phyloP scores from a whole-genome alignment of 768 basidiomycete species.

The Kwoniella sp. region DNA sequence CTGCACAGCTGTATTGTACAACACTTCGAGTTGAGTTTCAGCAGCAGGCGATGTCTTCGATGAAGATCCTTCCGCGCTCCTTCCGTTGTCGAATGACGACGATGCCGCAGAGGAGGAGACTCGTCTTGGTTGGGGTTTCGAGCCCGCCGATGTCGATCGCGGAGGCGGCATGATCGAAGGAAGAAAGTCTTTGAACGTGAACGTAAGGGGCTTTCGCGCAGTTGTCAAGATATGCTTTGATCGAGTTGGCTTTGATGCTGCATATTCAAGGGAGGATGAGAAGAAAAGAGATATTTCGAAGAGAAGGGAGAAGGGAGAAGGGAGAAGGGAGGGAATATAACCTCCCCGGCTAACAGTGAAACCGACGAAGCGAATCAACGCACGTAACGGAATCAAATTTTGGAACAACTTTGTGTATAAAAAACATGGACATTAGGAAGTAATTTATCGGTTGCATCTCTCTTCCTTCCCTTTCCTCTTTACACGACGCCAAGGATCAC shows the following conservation, averaged over 20 bases:
- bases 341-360: neutral
- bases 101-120: slow-evolving; percentile 4
- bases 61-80: slow-evolving; percentile 1
- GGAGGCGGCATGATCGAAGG: slow-evolving; percentile 7
- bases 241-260: neutral
- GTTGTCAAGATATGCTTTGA: neutral
- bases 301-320: slow-evolving; percentile 1
- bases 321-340: slow-evolving; percentile 5
- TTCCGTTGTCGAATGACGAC: neutral
- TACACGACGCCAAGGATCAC: no score
- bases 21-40: slow-evolving; percentile 33
- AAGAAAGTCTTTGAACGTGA: no score
- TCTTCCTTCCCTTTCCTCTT: no score
- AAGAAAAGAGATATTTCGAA: slow-evolving; percentile 5
- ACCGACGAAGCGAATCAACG: neutral
- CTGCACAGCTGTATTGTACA: slow-evolving; percentile 50
- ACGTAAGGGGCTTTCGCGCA: no score
- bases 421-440: neutral
- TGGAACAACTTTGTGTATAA: neutral
- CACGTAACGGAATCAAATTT: slow-evolving; percentile 29
- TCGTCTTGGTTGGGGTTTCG: slow-evolving; percentile 1
- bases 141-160: neutral
- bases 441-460: no score
- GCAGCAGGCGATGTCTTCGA: slow-evolving; percentile 12
- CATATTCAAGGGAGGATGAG: neutral